phyloP scores from a whole-genome alignment of 805 yeast genomes.

The Crinitomyces ghanaensis region DNA sequence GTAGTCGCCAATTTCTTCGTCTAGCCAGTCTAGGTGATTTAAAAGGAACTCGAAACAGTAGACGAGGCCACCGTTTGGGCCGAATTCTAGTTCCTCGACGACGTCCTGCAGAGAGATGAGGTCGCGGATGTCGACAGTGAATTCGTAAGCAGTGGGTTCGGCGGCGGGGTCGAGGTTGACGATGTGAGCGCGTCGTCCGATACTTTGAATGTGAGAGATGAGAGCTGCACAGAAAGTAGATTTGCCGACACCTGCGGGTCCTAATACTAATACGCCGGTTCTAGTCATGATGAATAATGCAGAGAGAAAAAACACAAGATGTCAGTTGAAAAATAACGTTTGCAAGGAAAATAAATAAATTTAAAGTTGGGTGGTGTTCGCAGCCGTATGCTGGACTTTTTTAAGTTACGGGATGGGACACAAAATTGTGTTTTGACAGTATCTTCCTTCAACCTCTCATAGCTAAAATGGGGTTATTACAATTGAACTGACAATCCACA shows the following conservation, averaged over 20 bases:
- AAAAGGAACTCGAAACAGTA: slow-evolving; percentile 86
- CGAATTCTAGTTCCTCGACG: slow-evolving; percentile 86
- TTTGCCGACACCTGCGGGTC: slow-evolving; percentile 98
- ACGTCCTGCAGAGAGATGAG: slow-evolving; percentile 85
- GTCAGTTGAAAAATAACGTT: background rate
- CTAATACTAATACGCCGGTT: slow-evolving; percentile 86
- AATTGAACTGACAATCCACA: too few relatives aligned
- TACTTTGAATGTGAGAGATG: slow-evolving; percentile 74
- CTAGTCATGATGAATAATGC: slow-evolving; percentile 55
- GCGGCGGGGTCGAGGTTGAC: slow-evolving; percentile 97
- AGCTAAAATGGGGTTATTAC: too few relatives aligned
- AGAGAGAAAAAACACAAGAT: background rate
- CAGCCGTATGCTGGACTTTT: too few relatives aligned
- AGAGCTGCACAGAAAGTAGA: slow-evolving; percentile 86
- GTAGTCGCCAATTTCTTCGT: slow-evolving; percentile 91
- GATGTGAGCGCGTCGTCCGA: slow-evolving; percentile 88
- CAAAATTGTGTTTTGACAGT: too few relatives aligned
- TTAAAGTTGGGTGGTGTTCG: too few relatives aligned
- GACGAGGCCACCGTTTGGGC: slow-evolving; percentile 90
- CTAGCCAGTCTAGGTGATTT: slow-evolving; percentile 91
- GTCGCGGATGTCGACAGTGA: slow-evolving; percentile 85
- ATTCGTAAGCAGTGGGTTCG: slow-evolving; percentile 82
- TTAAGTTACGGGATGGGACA: too few relatives aligned
- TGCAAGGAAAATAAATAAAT: background rate
- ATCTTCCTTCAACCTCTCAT: too few relatives aligned